Base-by-base conservation (phyloP, 352 stramenopile species). In the Phytopythium aichiense region DNA sequence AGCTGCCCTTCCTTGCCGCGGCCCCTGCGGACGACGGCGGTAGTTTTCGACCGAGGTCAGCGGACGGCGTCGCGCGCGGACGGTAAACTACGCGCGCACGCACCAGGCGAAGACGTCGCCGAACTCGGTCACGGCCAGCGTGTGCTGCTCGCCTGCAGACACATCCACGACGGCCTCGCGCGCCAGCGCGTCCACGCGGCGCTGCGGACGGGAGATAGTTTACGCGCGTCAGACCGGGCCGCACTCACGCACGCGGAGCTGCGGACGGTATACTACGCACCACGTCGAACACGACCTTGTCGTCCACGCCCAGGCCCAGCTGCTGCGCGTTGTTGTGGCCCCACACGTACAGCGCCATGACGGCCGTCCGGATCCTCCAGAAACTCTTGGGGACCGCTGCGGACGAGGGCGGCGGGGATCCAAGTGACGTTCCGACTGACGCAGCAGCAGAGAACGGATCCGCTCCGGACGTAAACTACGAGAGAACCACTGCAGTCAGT, bases 301-400 rank as follows among this genome's bases (percentile, higher is more conserved):
- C 74, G 49, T 70, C 55, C 8, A 60, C 54, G 51, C 76, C 65
- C n/a, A 91, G 68, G 0, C 84, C 79, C 30, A 92, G 66, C 61
- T 94, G 82, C 74, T 94, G 77, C 60, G 79, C 75, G 51, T 72
- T 76, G 61, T 91, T 91, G 64, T 77, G 72, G 22, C 84, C 84
- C 84, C 84, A 94, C 12, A 88, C 71, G 63, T 78, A 94, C 12
- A 94, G 73, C 65, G 84, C 77, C 84, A 94, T 94, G 23, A 28
- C 25, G 28, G 22, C 28, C 28, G 28, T 5, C 4, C 13, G 4
- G 13, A n/a, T 31, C 35, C 9, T 15, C 28, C 28, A 4, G 42
- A n/a, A 13, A 4, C 18, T 16, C 18, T 22, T 4, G 2, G 20
- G 23, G 11, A 13, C 16, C 46, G 46, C 12, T 31, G 46, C 23